Conservation (phyloP, 306 rosid species). For the Begonia masoniana region DNA sequence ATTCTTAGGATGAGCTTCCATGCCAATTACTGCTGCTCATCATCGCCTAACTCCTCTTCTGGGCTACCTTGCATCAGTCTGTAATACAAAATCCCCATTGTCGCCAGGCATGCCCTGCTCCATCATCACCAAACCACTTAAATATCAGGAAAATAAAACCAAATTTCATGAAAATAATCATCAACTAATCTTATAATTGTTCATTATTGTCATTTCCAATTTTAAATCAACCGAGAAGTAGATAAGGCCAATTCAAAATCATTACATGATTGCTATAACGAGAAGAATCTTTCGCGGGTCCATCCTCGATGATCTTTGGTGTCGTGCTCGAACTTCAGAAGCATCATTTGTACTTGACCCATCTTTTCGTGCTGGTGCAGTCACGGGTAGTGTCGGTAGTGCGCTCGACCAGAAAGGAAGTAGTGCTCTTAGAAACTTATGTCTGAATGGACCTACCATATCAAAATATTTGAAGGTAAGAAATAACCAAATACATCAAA, state of each 20-base stretch:
- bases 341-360: constrained; percentile 39
- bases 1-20: constrained; percentile 1
- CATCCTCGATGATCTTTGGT: constrained; percentile 79
- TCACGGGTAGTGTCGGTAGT: constrained; percentile 88
- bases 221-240: no score
- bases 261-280: constrained; percentile 80
- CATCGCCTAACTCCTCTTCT: constrained; percentile 43
- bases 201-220: no score
- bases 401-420: constrained; percentile 96
- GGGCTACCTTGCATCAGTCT: constrained; percentile 78
- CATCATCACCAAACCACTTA: no score
- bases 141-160: no score
- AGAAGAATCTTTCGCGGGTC: constrained; percentile 98
- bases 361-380: constrained; percentile 79
- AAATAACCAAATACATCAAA: not conserved
- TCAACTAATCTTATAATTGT: no score
- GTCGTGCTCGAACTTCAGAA: constrained; percentile 68
- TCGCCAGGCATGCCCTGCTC: constrained; percentile 96
- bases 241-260: not conserved
- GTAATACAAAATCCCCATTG: constrained; percentile 98
- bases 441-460: constrained; percentile 66
- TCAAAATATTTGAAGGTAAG: not conserved
- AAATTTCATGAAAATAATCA: no score
- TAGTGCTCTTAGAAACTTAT: constrained; percentile 82
- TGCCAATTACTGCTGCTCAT: constrained; percentile 34